Base-by-base conservation (phyloP, 2,329 filamentous ascomycete species). In the Microcyclospora tardicrescens region DNA sequence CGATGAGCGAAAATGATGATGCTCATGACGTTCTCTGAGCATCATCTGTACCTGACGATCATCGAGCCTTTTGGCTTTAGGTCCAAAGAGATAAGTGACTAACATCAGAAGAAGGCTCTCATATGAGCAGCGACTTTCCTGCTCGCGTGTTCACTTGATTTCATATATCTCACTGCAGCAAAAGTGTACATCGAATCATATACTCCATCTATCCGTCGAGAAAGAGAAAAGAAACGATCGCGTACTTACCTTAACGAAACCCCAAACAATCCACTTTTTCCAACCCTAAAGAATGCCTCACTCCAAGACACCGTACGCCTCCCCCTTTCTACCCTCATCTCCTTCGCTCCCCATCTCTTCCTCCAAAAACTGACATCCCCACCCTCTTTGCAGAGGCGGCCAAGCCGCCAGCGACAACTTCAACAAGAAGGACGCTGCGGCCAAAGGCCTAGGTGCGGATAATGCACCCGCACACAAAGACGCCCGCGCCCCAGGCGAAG, bases 351-450 rank as follows among this genome's bases (percentile, higher is more conserved):
- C 27, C n/a, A n/a, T n/a, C n/a, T n/a, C n/a, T n/a, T 24, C 19
- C 4, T 8, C 19, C 19, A 24, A 16, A 13, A 15, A 42, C 41
- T 48, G 31, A 48, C 35, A 35, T 19, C 11, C 16, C 13, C 19
- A 13, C n/a, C 41, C 45, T n/a, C n/a, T 24, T 24, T 8, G 19
- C 36, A 52, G 49, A 45, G 56, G 56, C 16, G 56, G 56, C 42
- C 44, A 50, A 40, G 47, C 37, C 33, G 50, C 54, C 37, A 52
- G 48, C 41, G 56, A 50, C 12, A 60, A 60, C 44, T 57, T 56
- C 47, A 45, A 50, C 30, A 60, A 59, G 50, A 52, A 57, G 40
- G 45, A 58, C 44, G 56, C 55, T 16, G 48, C 56, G 43, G 51
- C 50, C 33, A 46, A 60, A 30, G 57, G 57, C 33, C 44, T 49